phyloP scores from a whole-genome alignment of 495 filamentous ascomycete species.

The Trichoderma orchidacearum region DNA sequence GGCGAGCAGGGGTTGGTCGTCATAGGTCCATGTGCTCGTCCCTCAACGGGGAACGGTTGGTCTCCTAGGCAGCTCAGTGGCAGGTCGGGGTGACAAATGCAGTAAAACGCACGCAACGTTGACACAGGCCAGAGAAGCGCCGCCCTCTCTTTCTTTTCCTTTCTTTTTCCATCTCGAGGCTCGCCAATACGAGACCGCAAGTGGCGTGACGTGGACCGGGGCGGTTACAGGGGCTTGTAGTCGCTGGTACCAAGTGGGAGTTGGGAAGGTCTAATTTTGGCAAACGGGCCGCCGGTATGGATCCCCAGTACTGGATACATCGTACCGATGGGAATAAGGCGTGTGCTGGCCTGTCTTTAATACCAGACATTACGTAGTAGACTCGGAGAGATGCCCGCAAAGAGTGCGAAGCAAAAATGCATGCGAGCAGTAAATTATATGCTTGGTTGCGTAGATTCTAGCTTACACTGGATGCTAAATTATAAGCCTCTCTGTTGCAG shows the following conservation, averaged over 20 bases:
- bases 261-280: too few relatives aligned
- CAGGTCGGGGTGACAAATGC: not conserved
- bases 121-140: not conserved
- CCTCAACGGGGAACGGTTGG: not conserved
- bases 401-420: too few relatives aligned
- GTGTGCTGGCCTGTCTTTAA: too few relatives aligned
- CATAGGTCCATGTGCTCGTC: not conserved
- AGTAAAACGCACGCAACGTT: not conserved
- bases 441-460: not conserved
- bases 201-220: not conserved
- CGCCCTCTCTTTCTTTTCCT: not conserved
- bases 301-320: too few relatives aligned
- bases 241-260: not conserved
- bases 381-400: not conserved
- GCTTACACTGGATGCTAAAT: not conserved
- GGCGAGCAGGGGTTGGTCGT: not conserved
- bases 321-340: too few relatives aligned
- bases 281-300: too few relatives aligned
- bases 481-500: not conserved
- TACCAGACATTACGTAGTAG: not conserved
- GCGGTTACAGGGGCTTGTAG: not conserved
- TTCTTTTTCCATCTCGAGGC: not conserved
- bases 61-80: not conserved
- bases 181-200: not conserved
- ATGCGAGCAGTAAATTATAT: not conserved